Conservation (phyloP, 805 yeast genomes). For the Yarrowia sp. region DNA sequence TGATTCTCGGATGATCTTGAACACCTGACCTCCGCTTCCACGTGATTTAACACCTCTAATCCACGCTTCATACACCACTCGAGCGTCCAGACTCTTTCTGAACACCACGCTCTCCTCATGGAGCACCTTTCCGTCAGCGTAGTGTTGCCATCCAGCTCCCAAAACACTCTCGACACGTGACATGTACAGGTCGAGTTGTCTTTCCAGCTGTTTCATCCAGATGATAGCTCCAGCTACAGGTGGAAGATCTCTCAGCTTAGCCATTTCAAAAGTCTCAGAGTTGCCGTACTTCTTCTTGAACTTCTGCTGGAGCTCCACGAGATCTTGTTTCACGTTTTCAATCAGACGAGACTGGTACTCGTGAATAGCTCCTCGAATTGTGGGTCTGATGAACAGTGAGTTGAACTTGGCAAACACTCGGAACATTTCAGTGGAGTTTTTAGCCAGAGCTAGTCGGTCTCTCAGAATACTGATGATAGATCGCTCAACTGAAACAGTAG, state of each 20-base stretch:
- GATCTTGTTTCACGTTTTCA: slow-evolving; percentile 49
- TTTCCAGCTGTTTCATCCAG: slow-evolving; percentile 54
- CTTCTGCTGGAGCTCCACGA: slow-evolving; percentile 45
- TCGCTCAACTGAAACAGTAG: slow-evolving; percentile 48
- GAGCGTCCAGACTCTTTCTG: slow-evolving; percentile 47
- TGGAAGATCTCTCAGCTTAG: slow-evolving; percentile 50
- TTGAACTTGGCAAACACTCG: slow-evolving; percentile 50
- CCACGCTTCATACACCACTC: slow-evolving; percentile 52
- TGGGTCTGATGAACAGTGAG: slow-evolving; percentile 51
- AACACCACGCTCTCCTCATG: slow-evolving; percentile 49
- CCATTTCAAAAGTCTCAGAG: slow-evolving; percentile 39
- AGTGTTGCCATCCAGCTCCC: slow-evolving; percentile 60
- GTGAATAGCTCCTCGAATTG: slow-evolving; percentile 56
- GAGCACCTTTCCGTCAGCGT: slow-evolving; percentile 66
- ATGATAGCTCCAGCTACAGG: slow-evolving; percentile 47
- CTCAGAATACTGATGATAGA: slow-evolving; percentile 46
- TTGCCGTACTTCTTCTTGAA: slow-evolving; percentile 40
- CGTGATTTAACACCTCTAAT: slow-evolving; percentile 30
- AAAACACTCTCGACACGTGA: slow-evolving; percentile 51
- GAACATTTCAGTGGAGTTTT: slow-evolving; percentile 51
- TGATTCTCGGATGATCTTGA: slow-evolving; percentile 39
- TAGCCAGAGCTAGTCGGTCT: slow-evolving; percentile 42
- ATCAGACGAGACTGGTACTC: slow-evolving; percentile 57
- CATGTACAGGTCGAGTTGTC: slow-evolving; percentile 45
- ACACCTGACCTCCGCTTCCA: slow-evolving; percentile 41